Evolutionary conservation across 768 basidiomycete genomes (phyloP), one percentile per base, ranked within the genome.

Genomic region (Leccinum pellstonianum): DNA sequence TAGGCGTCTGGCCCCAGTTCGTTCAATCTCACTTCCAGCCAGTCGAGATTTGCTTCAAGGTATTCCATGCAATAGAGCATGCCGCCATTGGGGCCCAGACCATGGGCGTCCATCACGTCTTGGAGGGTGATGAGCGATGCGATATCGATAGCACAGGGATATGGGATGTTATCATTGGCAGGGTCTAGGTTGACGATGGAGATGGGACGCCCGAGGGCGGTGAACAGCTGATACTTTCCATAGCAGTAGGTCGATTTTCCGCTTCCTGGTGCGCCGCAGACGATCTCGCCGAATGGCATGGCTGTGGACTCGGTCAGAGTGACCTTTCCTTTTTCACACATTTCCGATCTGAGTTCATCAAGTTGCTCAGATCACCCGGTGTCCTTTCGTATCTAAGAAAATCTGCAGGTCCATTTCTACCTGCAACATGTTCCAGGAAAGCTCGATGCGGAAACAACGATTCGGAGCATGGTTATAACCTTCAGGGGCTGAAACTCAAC

Each of bases 61-160:
- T 98, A 97, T 70, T 98, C 95, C 83, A 97, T 90, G 70, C 94
- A 96, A 68, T 94, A 98, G 27, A 98, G 75, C 88, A 98, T 92
- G 6, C 85, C 96, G 14, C 97, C 97, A 65, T 99, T 99, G 0
- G 97, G 97, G 0, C 97, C 97, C 1, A 99, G 81, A 0, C 85
- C 84, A 65, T 89, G 84, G 55, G 86, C 84, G 12, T 85, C 75
- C 95, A 98, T 97, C 17, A 85, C 93, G 66, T 93, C 90, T 52
- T 88, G 78, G 38, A 98, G 84, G 0, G 89, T 93, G 71, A 99
- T 91, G 56, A 98, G 83, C 0, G 85, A 84, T 1, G 90, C 80
- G 54, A 98, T 90, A 70, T 91, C 86, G 70, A 99, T 79, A 0
- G 90, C 86, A 70, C 93, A 96, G 29, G 94, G 94, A 75, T 98